These are phyloP conservation scores for Penicillium occitanis DNA, from an alignment of 2,329 filamentous ascomycete species.

Conservation along the genomic window DNA sequence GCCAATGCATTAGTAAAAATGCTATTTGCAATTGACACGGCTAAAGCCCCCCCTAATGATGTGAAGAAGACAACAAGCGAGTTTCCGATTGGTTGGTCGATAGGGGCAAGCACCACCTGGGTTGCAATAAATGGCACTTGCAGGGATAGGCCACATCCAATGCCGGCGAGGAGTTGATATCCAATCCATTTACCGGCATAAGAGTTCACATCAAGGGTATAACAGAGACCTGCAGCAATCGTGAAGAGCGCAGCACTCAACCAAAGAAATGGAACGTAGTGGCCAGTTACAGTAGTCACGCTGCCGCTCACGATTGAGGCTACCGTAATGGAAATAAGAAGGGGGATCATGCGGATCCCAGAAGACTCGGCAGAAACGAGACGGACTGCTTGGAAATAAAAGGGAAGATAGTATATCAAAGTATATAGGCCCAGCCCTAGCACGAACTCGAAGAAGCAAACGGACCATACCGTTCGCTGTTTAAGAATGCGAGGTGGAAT, in stretches of 20 bases:
- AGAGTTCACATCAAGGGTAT: conserved; percentile 35
- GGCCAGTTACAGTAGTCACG: conserved; percentile 34
- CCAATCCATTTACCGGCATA: conserved; percentile 39
- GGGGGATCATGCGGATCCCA: conserved; percentile 40
- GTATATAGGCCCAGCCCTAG: conserved; percentile 47
- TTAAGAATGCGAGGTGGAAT: conserved; percentile 47
- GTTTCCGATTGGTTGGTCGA: background rate
- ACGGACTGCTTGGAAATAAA: conserved; percentile 45
- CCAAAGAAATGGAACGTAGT: conserved; percentile 43
- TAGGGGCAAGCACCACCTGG: background rate
- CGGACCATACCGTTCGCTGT: conserved; percentile 44
- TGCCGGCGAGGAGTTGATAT: conserved; percentile 39
- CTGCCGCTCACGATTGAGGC: conserved; percentile 31
- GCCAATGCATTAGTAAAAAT: background rate
- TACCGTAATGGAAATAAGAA: conserved; percentile 36
- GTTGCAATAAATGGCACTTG: conserved; percentile 24
- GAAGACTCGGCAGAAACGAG: conserved; percentile 34
- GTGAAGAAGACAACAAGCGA: background rate
- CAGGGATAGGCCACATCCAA: conserved; percentile 38
- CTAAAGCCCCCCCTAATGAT: background rate
- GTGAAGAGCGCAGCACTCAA: conserved; percentile 32
- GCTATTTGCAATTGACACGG: background rate
- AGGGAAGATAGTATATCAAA: conserved; percentile 50
- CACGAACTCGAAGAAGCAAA: conserved; percentile 43
- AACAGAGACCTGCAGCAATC: conserved; percentile 38